Base-by-base conservation (phyloP, 2,329 filamentous ascomycete genomes). In the Lasiodiplodia gonubiensis region DNA sequence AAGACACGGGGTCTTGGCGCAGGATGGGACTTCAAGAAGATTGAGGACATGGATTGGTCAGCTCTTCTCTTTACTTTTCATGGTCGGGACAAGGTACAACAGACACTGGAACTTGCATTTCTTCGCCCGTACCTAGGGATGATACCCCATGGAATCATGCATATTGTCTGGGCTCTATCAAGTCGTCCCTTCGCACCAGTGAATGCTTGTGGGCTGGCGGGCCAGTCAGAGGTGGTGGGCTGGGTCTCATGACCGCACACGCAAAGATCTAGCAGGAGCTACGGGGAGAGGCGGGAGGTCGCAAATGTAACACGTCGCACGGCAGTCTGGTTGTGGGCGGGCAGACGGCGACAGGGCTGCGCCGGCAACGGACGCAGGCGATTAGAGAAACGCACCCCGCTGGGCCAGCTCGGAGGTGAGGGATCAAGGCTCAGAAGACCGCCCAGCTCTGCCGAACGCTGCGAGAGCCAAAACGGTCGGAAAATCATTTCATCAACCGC, bases 51-150 rank as follows among this genome's bases (percentile, higher is more conserved):
- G 64, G 52, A 67, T 51, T 57, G 54, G 54, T 57, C 42, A 57
- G 64, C 53, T 59, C 37, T 64, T 35, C 61, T 53, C 53, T 64
- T 53, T 53, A 35, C 61, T 64, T 64, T 42, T 51, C 53, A 64
- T 42, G 61, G 59, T 42, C 48, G 51, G 49, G 53, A 33, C 51
- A 37, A 64, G 61, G 61, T 53, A 53, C 61, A 46, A 53, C 61
- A 59, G 64, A 67, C 54, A 66, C 51, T 23, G 61, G 48, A 67
- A 67, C 55, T 59, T 64, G 66, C 66, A 63, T 55, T 54, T 63
- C 66, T 67, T 25, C 60, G 53, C 54, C 21, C 64, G 64, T 57
- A 57, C 64, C 64, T 57, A 57, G 59, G 64, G 64, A 67, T 67
- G 57, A 67, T 67, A 63, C 66, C 64, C 48, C 37, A 67, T 63